Evolutionary conservation across 108 stramenopile genomes (phyloP).

Genomic region (Skeletonema menzelii): DNA sequence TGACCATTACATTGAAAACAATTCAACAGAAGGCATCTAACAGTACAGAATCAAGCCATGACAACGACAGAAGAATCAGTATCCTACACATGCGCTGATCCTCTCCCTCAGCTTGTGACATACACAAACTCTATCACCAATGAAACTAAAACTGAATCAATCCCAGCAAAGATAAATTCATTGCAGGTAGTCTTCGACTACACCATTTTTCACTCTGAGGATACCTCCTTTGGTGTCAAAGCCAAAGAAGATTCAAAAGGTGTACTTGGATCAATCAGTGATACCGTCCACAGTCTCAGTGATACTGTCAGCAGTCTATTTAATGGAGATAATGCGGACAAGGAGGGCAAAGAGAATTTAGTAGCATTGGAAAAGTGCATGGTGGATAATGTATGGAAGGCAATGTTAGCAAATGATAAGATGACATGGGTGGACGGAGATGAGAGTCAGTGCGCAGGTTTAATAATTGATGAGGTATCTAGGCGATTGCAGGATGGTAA

Average conservation of each 20-base stretch:
- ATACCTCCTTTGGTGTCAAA: slow-evolving; percentile 11
- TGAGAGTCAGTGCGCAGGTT: slow-evolving; percentile 18
- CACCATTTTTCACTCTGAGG: slow-evolving; percentile 28
- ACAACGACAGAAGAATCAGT: neutral
- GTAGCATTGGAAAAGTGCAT: slow-evolving; percentile 17
- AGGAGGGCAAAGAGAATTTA: slow-evolving; percentile 8
- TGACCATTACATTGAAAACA: no score
- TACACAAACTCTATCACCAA: slow-evolving; percentile 29
- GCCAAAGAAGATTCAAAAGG: slow-evolving; percentile 1
- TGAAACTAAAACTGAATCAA: slow-evolving; percentile 19
- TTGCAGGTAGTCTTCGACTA: slow-evolving; percentile 33
- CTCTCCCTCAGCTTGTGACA: slow-evolving; percentile 22
- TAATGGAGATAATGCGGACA: slow-evolving; percentile 8
- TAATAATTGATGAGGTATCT: slow-evolving; percentile 13
- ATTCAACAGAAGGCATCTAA: neutral
- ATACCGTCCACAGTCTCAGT: slow-evolving; percentile 11
- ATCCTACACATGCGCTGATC: slow-evolving; percentile 26
- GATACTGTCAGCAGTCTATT: slow-evolving; percentile 28
- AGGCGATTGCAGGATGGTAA: neutral
- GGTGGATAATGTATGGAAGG: slow-evolving; percentile 28
- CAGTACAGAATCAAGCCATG: neutral
- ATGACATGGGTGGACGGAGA: slow-evolving; percentile 25
- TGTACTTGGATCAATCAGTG: neutral
- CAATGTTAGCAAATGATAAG: slow-evolving; percentile 14
- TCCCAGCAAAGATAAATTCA: slow-evolving; percentile 23